Conservation (phyloP, 192 early-diverging fungal species). For the Pecoramyces ruminantium region DNA sequence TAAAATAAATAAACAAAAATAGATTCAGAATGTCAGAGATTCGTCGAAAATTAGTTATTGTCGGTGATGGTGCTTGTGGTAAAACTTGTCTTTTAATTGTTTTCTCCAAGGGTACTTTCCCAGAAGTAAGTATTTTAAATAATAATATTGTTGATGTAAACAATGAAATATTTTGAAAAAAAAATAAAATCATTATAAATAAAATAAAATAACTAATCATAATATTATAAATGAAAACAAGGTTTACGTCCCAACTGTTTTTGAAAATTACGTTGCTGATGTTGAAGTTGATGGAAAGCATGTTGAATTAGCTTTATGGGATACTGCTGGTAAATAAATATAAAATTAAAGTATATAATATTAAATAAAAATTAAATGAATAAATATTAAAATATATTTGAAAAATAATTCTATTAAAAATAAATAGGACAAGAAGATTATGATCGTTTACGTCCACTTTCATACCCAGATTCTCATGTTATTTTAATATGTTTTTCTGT, state of each 20-base stretch:
- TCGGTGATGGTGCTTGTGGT: conserved; percentile 88
- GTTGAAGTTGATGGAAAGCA: conserved; percentile 68
- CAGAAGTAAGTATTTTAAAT: conserved; percentile 41
- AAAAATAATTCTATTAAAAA: not conserved
- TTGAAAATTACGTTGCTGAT: conserved; percentile 86
- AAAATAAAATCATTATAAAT: not conserved
- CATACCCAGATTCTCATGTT: conserved; percentile 82
- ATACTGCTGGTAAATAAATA: conserved; percentile 54
- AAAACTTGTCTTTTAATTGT: conserved; percentile 80
- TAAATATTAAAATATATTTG: not conserved
- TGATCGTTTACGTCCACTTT: conserved; percentile 79
- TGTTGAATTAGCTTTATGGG: conserved; percentile 83
- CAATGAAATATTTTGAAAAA: not conserved
- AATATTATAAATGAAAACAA: conserved; percentile 9
- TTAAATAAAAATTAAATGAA: not conserved
- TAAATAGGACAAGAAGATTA: conserved; percentile 75
- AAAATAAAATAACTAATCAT: not conserved
- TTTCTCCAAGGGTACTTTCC: conserved; percentile 71
- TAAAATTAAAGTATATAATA: not conserved
- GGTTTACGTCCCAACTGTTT: conserved; percentile 58
- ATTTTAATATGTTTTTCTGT: conserved; percentile 88
- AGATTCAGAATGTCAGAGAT: conserved; percentile 37
- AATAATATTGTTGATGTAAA: no score
- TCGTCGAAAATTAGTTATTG: conserved; percentile 72
- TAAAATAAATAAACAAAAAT: not conserved